phyloP scores from a whole-genome alignment of 2,329 filamentous ascomycete genomes.

The Rasamsonia emersonii region DNA sequence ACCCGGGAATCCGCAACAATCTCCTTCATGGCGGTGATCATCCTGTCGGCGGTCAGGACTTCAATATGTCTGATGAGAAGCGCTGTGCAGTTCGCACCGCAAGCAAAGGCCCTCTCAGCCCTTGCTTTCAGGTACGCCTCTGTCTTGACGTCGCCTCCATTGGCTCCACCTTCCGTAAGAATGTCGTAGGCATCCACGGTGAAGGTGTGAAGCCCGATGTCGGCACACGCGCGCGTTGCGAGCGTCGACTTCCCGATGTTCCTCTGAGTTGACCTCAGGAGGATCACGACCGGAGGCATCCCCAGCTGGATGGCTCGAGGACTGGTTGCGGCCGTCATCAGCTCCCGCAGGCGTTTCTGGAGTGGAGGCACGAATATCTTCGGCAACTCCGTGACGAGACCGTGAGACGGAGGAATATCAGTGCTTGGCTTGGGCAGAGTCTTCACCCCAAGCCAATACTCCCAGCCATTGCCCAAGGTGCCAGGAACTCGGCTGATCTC shows the following conservation, averaged over 20 bases:
- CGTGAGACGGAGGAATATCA: slow-evolving; percentile 26
- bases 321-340: slow-evolving; percentile 83
- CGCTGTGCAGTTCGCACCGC: slow-evolving; percentile 73
- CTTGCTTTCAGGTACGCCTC: slow-evolving; percentile 82
- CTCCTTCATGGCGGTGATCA: slow-evolving; percentile 75
- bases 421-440: slow-evolving; percentile 45
- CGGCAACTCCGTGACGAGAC: slow-evolving; percentile 27
- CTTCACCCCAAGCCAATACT: slow-evolving; percentile 77
- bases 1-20: slow-evolving; percentile 72
- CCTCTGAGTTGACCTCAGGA: slow-evolving; percentile 84
- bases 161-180: slow-evolving; percentile 78
- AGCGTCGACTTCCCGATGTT: slow-evolving; percentile 86
- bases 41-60: slow-evolving; percentile 81
- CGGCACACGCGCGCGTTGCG: slow-evolving; percentile 67
- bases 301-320: slow-evolving; percentile 76
- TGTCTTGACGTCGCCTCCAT: slow-evolving; percentile 85
- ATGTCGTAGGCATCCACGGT: slow-evolving; percentile 88
- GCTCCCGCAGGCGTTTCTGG: slow-evolving; percentile 66
- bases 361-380: slow-evolving; percentile 48
- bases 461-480: slow-evolving; percentile 69
- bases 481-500: slow-evolving; percentile 73
- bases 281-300: slow-evolving; percentile 78
- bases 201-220: slow-evolving; percentile 86
- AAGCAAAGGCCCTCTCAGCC: slow-evolving; percentile 80
- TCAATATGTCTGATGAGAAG: slow-evolving; percentile 86